A percentile compares a stretch with the other conserved stretches of the same genome.
Conservation (phyloP, 192 early-diverging fungal species). For the Rhizoclosmatium sp. region DNA sequence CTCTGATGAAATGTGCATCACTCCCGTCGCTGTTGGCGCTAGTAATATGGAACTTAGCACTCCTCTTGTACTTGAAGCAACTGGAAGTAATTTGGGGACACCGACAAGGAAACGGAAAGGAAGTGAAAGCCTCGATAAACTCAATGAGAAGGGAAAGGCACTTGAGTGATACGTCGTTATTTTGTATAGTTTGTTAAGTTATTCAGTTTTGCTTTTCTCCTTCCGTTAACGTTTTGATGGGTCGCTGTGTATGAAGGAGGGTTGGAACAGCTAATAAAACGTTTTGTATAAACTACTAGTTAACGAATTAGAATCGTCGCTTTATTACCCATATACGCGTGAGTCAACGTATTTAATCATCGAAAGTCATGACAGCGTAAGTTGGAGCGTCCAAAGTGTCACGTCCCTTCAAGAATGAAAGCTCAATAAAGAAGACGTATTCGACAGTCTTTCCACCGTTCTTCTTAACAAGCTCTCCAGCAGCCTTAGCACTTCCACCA, state of each 20-base stretch:
- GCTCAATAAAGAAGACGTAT: slow-evolving; percentile 93
- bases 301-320: too few relatives aligned
- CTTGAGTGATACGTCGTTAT: too few relatives aligned
- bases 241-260: too few relatives aligned
- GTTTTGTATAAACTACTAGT: too few relatives aligned
- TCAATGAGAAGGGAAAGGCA: too few relatives aligned
- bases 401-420: slow-evolving; percentile 84
- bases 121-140: not conserved
- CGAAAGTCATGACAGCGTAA: slow-evolving; percentile 84
- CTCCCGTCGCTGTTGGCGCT: not conserved
- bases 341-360: slow-evolving; percentile 49
- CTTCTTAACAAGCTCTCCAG: slow-evolving; percentile 81
- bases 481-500: slow-evolving; percentile 84
- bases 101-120: not conserved
- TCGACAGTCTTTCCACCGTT: slow-evolving; percentile 77
- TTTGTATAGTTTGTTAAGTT: too few relatives aligned
- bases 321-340: too few relatives aligned
- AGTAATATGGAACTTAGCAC: not conserved
- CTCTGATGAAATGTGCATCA: not conserved
- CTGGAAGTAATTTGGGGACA: not conserved
- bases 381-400: slow-evolving; percentile 81
- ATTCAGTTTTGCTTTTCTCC: too few relatives aligned
- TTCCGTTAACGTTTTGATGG: too few relatives aligned
- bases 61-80: not conserved
- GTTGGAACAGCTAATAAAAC: too few relatives aligned